Conservation (phyloP, 129 eudicot species). For the Arctium minus region DNA sequence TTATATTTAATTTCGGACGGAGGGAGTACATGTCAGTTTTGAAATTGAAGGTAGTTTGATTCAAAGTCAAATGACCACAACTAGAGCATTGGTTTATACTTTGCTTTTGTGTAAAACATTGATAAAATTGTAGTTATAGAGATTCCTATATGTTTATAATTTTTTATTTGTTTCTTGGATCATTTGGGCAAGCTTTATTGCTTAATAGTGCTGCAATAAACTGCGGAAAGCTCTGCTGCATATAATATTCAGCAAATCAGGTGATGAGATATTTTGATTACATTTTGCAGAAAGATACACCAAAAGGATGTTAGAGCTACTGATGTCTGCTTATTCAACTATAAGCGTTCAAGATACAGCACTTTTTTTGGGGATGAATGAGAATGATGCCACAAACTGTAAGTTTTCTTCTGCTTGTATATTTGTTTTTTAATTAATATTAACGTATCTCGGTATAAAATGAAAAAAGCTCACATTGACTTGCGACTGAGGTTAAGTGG, state of each 20-base stretch:
- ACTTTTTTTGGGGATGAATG: conserved; percentile 82
- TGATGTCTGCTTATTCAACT: conserved; percentile 83
- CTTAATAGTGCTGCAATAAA: neutral
- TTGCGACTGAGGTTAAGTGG: no score
- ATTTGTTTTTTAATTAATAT: neutral
- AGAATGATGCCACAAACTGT: conserved; percentile 78
- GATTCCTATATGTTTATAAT: neutral
- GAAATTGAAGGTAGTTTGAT: no score
- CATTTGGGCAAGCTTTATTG: neutral
- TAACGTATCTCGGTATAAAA: no score
- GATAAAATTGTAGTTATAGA: neutral
- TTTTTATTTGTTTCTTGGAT: neutral
- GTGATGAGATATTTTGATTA: neutral
- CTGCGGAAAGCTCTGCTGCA: neutral
- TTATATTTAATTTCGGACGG: no score
- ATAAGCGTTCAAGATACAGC: conserved; percentile 85
- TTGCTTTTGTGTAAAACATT: neutral
- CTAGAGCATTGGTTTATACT: neutral
- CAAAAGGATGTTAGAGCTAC: conserved; percentile 70
- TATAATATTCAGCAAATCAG: neutral
- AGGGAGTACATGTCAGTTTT: no score
- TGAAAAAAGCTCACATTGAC: no score
- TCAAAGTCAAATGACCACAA: neutral
- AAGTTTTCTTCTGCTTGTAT: conserved; percentile 27
- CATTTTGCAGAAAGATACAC: conserved; percentile 66